These are phyloP conservation scores for Fusarium sp. DNA, from an alignment of 2,329 filamentous ascomycete genomes.

Conservation along the genomic window DNA sequence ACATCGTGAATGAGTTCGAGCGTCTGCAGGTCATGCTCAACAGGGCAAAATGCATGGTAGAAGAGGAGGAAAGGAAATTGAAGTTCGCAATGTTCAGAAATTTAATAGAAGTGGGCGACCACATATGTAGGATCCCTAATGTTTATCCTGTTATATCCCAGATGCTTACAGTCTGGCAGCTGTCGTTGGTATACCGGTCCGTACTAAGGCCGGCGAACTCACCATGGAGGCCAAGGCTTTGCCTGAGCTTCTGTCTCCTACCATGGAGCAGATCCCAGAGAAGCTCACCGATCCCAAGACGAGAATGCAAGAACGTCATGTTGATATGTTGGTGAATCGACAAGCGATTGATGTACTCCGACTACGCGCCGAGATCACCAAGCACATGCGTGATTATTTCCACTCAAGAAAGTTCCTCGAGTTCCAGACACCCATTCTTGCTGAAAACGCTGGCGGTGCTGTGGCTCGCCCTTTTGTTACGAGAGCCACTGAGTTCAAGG, in stretches of 20 bases:
- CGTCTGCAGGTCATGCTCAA: conserved; percentile 83
- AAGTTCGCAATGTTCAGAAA: conserved; percentile 72
- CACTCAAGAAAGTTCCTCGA: conserved; percentile 80
- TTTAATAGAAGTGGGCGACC: conserved; percentile 82
- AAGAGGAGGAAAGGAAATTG: conserved; percentile 50
- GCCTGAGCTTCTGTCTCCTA: conserved; percentile 80
- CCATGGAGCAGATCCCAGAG: conserved; percentile 81
- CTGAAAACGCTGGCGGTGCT: conserved; percentile 86
- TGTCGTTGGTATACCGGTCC: conserved; percentile 75
- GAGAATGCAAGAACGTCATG: conserved; percentile 80
- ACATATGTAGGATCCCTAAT: conserved; percentile 73
- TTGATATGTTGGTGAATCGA: conserved; percentile 85
- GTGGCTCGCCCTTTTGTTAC: conserved; percentile 89
- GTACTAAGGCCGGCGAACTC: conserved; percentile 79
- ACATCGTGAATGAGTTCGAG: conserved; percentile 78
- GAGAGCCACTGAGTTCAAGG: conserved; percentile 77
- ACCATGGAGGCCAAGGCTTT: conserved; percentile 76
- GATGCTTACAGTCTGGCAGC: conserved; percentile 59
- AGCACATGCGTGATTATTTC: conserved; percentile 79
- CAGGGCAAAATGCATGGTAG: conserved; percentile 61
- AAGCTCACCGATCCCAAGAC: conserved; percentile 77
- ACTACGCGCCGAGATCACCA: conserved; percentile 79
- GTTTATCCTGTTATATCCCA: conserved; percentile 27
- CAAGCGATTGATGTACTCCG: conserved; percentile 75
- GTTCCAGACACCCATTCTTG: conserved; percentile 90